phyloP scores from a whole-genome alignment of 345 rosid species.

The Bruguiera gymnorhiza region DNA sequence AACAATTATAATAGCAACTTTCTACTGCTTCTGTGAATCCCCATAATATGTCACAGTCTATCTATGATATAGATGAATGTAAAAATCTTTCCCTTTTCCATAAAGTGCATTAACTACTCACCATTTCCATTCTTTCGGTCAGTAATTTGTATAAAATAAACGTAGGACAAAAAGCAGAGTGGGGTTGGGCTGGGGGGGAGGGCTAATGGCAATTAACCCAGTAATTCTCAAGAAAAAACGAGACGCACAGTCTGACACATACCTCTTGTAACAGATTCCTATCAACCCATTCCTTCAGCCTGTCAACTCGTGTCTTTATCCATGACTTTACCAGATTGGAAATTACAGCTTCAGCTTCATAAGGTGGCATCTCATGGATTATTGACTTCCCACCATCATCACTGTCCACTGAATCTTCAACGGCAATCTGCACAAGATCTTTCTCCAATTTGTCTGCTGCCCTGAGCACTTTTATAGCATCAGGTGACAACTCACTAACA shows the following conservation, averaged over 20 bases:
- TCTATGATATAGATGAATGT: too few species aligned
- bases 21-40: neutral
- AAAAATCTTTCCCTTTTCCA: too few species aligned
- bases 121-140: neutral
- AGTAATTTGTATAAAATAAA: neutral
- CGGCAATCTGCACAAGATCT: constrained; percentile 98
- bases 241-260: neutral
- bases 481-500: constrained; percentile 75
- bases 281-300: constrained; percentile 84
- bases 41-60: too few species aligned
- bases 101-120: too few species aligned
- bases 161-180: neutral
- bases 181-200: neutral
- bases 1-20: neutral
- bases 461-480: constrained; percentile 76
- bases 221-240: neutral
- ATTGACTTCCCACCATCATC: constrained; percentile 98
- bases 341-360: constrained; percentile 79
- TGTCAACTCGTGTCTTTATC: constrained; percentile 76
- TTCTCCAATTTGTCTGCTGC: constrained; percentile 95
- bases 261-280: constrained; percentile 93
- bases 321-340: constrained; percentile 82
- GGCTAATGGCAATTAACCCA: constrained; percentile 2
- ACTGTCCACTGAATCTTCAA: constrained; percentile 93
- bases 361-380: constrained; percentile 98